Evolutionary conservation across 2,329 filamentous ascomycete species (phyloP).

Genomic region (Pseudocercospora cruenta): DNA sequence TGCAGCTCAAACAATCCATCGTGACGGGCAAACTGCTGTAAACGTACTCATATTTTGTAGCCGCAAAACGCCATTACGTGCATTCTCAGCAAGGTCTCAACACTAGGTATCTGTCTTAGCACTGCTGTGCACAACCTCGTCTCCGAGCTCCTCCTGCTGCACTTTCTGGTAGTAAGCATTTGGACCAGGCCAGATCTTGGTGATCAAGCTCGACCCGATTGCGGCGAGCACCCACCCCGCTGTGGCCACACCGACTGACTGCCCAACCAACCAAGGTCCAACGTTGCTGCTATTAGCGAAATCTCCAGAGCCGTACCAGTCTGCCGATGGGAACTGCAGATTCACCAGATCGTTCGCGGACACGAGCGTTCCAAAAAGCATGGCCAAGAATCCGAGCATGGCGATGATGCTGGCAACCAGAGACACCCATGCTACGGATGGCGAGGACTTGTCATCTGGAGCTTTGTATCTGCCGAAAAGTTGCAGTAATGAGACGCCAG

Average conservation of each 20-base stretch:
- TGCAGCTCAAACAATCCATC: slow-evolving; percentile 10
- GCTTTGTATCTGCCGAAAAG: background rate
- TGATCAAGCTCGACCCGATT: background rate
- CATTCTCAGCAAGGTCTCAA: too few relatives aligned
- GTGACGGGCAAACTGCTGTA: background rate
- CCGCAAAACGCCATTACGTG: background rate
- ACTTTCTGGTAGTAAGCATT: background rate
- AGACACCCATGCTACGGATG: background rate
- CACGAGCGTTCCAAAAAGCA: background rate
- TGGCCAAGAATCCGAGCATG: background rate
- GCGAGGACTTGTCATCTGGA: background rate
- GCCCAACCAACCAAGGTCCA: background rate
- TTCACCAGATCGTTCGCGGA: background rate
- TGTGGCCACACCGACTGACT: background rate
- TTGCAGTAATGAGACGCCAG: background rate
- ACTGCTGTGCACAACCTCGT: background rate
- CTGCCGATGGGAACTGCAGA: background rate
- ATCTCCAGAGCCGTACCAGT: background rate
- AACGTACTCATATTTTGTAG: background rate
- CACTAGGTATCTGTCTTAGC: background rate
- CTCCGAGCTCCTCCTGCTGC: background rate
- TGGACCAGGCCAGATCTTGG: background rate
- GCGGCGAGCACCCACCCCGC: background rate
- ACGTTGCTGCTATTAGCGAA: background rate
- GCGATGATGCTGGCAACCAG: background rate